Percentiles rank a stretch among this genome's conserved stretches.
These are phyloP conservation scores for Leccinum variicolor DNA, from an alignment of 768 basidiomycete genomes.

Conservation along the genomic window DNA sequence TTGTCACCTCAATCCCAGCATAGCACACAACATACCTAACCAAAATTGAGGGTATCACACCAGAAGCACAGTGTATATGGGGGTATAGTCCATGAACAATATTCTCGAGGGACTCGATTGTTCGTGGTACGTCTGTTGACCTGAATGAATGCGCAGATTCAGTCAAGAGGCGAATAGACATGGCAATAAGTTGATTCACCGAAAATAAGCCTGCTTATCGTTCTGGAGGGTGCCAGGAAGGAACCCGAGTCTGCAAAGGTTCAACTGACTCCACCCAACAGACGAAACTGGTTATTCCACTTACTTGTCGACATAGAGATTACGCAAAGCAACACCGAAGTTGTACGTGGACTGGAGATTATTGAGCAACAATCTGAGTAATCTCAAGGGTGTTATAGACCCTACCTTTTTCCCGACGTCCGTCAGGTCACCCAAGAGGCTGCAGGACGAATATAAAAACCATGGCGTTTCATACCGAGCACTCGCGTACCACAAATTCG, in stretches of 20 bases:
- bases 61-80: conserved; percentile 40
- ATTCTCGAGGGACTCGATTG: conserved; percentile 71
- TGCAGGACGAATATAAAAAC: conserved; percentile 20
- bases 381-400: background rate
- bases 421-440: conserved; percentile 52
- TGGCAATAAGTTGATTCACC: conserved; percentile 32
- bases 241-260: conserved; percentile 52
- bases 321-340: conserved; percentile 56
- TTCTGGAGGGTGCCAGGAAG: conserved; percentile 51
- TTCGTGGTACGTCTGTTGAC: conserved; percentile 75
- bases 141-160: conserved; percentile 27
- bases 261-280: background rate
- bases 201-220: conserved; percentile 53
- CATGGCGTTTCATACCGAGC: background rate
- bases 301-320: conserved; percentile 66
- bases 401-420: conserved; percentile 62
- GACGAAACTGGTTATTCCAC: conserved; percentile 2
- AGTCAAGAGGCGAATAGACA: background rate
- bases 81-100: conserved; percentile 75
- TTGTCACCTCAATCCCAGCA: background rate
- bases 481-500: conserved; percentile 59
- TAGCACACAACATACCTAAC: conserved; percentile 44
- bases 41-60: conserved; percentile 47
- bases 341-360: conserved; percentile 56
- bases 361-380: background rate